Conservation (phyloP, 305 asterid species). For the Rubia balearica region DNA sequence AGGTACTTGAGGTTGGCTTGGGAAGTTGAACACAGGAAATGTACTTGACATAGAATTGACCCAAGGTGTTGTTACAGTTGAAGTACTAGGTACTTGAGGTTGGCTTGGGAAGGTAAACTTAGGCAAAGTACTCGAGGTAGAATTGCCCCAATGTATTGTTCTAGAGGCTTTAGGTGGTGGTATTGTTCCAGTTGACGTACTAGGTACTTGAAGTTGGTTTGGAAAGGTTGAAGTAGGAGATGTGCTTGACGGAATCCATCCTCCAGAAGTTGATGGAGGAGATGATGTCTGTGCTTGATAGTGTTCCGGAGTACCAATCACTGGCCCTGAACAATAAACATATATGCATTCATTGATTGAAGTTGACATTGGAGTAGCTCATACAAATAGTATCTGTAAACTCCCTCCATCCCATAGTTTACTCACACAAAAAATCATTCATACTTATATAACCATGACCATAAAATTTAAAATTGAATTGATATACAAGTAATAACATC, state of each 20-base stretch:
- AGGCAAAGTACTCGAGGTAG: neutral
- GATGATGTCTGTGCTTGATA: neutral
- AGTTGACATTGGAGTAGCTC: neutral
- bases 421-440: neutral
- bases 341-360: neutral
- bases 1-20: no score
- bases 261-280: neutral
- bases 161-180: neutral
- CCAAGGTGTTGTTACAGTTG: no score
- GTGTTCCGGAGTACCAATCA: neutral
- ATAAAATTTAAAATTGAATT: neutral
- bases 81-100: no score
- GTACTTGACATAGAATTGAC: no score
- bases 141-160: neutral
- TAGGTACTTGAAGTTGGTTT: neutral
- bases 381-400: neutral
- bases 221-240: neutral
- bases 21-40: no score
- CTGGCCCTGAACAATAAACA: neutral
- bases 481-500: neutral
- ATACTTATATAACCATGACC: neutral
- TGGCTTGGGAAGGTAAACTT: no score
- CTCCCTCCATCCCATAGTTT: no score
- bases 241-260: neutral
- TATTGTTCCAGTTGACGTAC: neutral